Conservation (phyloP, 148 eudicot species). For the Nyssa sinensis region DNA sequence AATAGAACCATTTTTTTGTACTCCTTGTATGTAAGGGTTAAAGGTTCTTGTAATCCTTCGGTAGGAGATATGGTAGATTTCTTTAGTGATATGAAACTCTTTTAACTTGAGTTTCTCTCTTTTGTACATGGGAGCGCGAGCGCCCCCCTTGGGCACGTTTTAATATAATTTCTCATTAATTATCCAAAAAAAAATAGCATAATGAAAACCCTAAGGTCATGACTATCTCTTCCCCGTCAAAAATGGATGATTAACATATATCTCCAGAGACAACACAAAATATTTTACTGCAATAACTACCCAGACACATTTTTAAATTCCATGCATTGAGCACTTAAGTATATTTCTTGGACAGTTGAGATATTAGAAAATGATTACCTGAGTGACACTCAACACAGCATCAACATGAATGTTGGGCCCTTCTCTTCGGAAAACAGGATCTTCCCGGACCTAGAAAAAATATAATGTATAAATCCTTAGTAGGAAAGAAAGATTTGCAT, state of each 20-base stretch:
- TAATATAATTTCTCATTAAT: no score
- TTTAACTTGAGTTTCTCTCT: no score
- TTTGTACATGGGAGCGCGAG: no score
- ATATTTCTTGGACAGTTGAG: not conserved
- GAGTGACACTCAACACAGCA: constrained; percentile 73
- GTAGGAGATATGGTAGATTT: no score
- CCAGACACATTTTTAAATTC: not conserved
- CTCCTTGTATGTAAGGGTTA: no score
- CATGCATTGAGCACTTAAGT: not conserved
- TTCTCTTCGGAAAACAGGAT: constrained; percentile 92
- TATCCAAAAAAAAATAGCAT: no score
- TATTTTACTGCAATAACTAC: not conserved
- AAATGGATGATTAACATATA: no score
- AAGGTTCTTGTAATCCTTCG: no score
- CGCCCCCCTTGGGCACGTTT: no score
- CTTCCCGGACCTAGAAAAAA: constrained; percentile 71
- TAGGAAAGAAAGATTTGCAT: not conserved
- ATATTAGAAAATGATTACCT: constrained; percentile 40
- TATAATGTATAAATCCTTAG: not conserved
- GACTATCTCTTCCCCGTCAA: no score
- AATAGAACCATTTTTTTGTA: no score
- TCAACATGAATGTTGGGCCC: constrained; percentile 91
- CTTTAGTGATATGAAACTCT: no score
- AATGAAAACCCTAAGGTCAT: not conserved
- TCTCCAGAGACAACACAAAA: not conserved